Conservation (phyloP, 768 basidiomycete genomes). For the Hygrophoropsis aurantiaca region DNA sequence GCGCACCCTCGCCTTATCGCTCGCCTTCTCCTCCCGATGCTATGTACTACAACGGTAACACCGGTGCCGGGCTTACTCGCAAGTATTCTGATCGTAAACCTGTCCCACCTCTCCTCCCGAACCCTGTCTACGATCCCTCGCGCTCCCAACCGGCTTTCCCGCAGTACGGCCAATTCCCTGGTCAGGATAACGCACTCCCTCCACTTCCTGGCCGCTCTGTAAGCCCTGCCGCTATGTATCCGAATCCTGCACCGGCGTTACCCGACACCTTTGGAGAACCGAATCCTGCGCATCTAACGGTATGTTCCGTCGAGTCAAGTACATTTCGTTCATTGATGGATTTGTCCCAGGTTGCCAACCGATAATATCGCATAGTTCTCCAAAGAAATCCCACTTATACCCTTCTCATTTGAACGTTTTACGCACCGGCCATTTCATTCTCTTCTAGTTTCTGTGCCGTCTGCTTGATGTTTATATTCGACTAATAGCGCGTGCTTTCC, state of each 20-base stretch:
- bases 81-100: slow-evolving; percentile 35
- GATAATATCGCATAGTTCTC: background rate
- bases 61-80: slow-evolving; percentile 31
- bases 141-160: slow-evolving; percentile 20
- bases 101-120: slow-evolving; percentile 26
- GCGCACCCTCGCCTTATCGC: slow-evolving; percentile 4
- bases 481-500: too few species aligned
- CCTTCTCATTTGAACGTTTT: background rate
- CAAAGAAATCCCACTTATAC: background rate
- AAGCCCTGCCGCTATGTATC: background rate
- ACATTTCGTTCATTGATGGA: background rate
- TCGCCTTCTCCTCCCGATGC: slow-evolving; percentile 8
- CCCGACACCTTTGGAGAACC: slow-evolving; percentile 5
- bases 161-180: slow-evolving; percentile 10
- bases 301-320: background rate
- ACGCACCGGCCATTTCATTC: background rate
- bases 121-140: slow-evolving; percentile 21
- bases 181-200: slow-evolving; percentile 4
- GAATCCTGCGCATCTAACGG: slow-evolving; percentile 7
- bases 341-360: background rate
- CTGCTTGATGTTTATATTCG: too few species aligned
- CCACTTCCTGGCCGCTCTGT: background rate
- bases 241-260: background rate
- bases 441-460: too few species aligned
- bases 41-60: slow-evolving; percentile 1